Percentiles rank a stretch among this genome's conserved stretches.
Evolutionary conservation across 2,329 filamentous ascomycete genomes (phyloP).

Genomic region (Hymenotorrendiella dingleyae): DNA sequence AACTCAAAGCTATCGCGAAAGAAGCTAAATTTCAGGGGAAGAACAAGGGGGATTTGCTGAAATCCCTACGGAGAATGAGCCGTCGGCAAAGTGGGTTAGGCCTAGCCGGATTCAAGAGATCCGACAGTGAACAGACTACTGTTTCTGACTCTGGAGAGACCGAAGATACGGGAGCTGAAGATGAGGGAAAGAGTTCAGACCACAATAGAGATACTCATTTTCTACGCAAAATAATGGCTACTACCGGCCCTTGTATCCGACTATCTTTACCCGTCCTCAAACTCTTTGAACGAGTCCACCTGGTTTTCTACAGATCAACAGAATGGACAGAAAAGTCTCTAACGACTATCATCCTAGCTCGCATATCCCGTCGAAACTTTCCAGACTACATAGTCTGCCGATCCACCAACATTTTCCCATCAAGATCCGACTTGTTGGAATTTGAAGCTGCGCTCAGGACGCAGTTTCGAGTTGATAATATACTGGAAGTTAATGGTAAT

Average conservation of each 20-base stretch:
- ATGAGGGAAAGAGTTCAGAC: slow-evolving; percentile 23
- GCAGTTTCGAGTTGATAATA: slow-evolving; percentile 73
- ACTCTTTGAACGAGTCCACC: slow-evolving; percentile 87
- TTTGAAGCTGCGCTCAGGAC: slow-evolving; percentile 82
- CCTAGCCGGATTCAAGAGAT: slow-evolving; percentile 60
- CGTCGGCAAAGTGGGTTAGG: slow-evolving; percentile 70
- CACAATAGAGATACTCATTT: slow-evolving; percentile 69
- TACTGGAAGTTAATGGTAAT: slow-evolving; percentile 73
- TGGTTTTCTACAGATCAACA: slow-evolving; percentile 93
- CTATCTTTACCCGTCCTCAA: slow-evolving; percentile 67
- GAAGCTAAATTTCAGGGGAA: slow-evolving; percentile 82
- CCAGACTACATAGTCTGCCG: slow-evolving; percentile 86
- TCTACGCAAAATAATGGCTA: slow-evolving; percentile 66
- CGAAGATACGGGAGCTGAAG: slow-evolving; percentile 34
- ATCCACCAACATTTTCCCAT: slow-evolving; percentile 81
- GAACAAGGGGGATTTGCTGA: slow-evolving; percentile 76
- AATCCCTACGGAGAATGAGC: slow-evolving; percentile 67
- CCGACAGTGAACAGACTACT: slow-evolving; percentile 33
- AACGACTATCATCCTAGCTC: slow-evolving; percentile 88
- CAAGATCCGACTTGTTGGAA: slow-evolving; percentile 69
- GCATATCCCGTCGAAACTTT: slow-evolving; percentile 82
- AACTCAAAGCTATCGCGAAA: slow-evolving; percentile 78
- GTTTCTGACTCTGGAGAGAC: slow-evolving; percentile 47
- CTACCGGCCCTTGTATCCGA: slow-evolving; percentile 77
- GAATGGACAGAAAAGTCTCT: slow-evolving; percentile 98